Evolutionary conservation across 169 alveolate genomes (phyloP), one percentile per base, ranked within the genome.

Genomic region (Plasmodium relictum): DNA sequence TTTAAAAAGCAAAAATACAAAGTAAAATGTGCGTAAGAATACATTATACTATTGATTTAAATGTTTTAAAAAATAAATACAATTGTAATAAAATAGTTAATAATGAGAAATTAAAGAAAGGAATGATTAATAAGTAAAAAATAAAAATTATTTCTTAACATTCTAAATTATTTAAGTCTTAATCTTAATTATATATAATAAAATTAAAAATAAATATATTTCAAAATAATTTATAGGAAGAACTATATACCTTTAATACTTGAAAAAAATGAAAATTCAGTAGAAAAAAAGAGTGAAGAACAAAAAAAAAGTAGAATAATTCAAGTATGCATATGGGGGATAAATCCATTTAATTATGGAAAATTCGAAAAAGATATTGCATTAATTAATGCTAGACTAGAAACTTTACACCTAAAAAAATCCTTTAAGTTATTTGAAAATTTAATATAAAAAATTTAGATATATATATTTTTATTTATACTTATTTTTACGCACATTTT

Each of bases 1-100:
- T 31, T 31, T 31, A 48, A 48, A 48, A 48, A 1, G 2, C n/a
- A 52, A 52, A 54, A 16, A n/a, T 0, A 61, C 7, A 61, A 20
- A 8, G 20, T 45, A 74, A 74, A 65, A 74, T 74, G 88, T 74
- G 88, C 59, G 88, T 42, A 39, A 73, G 88, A 22, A 66, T 74
- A 62, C 70, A 74, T 66, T 74, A 39, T 66, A 59, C 58, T 50
- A 74, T 74, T 31, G 88, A 59, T 24, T 39, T 74, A 42, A 42
- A 74, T 16, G 56, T 22, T 59, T 37, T 74, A 73, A 74, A 74
- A 59, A 74, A 8, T 16, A 59, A 56, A 24, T 74, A 74, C 61
- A 74, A 74, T 50, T 74, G 88, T 50, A 39, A 58, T 2, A 24
- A 59, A 59, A 41, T 74, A 14, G 65, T 74, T 63, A 74, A 74